Base-by-base conservation (phyloP, 2,329 filamentous ascomycete genomes). In the Aspergillus viridinutans region DNA sequence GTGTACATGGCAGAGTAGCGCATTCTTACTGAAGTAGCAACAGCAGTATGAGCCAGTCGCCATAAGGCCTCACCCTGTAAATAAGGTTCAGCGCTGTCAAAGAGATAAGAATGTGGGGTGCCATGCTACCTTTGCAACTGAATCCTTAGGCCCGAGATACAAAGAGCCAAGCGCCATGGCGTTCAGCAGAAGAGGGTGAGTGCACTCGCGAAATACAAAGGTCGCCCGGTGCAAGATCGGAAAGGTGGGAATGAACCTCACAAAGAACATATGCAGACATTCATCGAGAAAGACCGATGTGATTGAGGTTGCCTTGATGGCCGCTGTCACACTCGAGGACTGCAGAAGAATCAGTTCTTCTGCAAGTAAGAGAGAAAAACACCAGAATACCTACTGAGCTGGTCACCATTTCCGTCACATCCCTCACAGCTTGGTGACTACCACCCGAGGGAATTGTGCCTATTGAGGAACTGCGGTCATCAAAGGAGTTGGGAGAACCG, bases 261-360 rank as follows among this genome's bases (percentile, higher is more conserved):
- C 70, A 54, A 79, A 79, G 63, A 79, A 79, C 75, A 79, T 78
- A 56, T 79, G 77, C 17, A 79, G 62, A 59, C 76, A 78, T 59
- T 76, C 74, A 53, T 79, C 76, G 7, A 79, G 66, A 40, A 79
- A 79, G 21, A 77, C 74, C 0, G 77, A 79, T 21, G 74, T 78
- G 20, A 78, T 72, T 2, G 74, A 76, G 1, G 69, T 76, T 21
- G 73, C 69, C 59, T 78, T 75, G 14, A 77, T 72, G 12, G 74
- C 76, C n/a, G 76, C 74, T 4, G 76, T 78, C 8, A 78, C 71
- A 49, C 72, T 76, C 1, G 73, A 76, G 9, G 75, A 78, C 75
- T 74, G 43, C 28, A 55, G 20, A 45, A n/a, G 51, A 26, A 10
- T 54, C 49, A 42, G 29, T 25, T 51, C 17, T 21, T 29, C 28